phyloP scores from a whole-genome alignment of 225 moss, liverwort and hornwort genomes.

The Marchantia paleacea region DNA sequence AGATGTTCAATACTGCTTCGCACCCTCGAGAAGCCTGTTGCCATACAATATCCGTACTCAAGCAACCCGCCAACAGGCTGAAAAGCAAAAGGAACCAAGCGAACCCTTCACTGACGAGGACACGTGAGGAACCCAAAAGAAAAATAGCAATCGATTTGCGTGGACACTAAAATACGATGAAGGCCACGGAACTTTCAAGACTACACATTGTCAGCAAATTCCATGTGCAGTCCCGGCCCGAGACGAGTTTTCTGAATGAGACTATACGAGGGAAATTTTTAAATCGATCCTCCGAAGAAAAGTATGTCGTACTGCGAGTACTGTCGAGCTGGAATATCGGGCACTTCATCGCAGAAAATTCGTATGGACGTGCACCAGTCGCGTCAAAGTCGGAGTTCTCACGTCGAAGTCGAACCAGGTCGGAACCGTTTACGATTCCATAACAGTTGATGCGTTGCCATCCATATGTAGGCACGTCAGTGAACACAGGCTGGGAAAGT shows the following conservation, averaged over 20 bases:
- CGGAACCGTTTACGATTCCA: background rate
- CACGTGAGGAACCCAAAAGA: background rate
- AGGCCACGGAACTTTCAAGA: background rate
- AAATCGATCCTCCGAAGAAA: background rate
- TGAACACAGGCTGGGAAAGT: too few relatives aligned
- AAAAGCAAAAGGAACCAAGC: too few relatives aligned
- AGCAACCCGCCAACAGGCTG: background rate
- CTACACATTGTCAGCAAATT: background rate
- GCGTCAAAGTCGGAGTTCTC: background rate
- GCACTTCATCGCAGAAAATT: background rate
- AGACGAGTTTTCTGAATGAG: background rate
- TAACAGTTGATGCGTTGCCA: background rate
- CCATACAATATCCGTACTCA: background rate
- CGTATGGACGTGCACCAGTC: background rate
- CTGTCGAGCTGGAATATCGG: background rate
- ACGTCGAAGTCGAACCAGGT: background rate
- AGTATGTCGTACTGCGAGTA: background rate
- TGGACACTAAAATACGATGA: background rate
- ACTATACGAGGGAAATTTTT: background rate
- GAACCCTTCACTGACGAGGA: too few relatives aligned
- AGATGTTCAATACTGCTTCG: background rate
- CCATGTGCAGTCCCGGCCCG: background rate
- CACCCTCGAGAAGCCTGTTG: background rate
- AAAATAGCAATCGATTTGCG: background rate
- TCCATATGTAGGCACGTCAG: too few relatives aligned